phyloP scores from a whole-genome alignment of 768 basidiomycete species.

The Trametes maxima region DNA sequence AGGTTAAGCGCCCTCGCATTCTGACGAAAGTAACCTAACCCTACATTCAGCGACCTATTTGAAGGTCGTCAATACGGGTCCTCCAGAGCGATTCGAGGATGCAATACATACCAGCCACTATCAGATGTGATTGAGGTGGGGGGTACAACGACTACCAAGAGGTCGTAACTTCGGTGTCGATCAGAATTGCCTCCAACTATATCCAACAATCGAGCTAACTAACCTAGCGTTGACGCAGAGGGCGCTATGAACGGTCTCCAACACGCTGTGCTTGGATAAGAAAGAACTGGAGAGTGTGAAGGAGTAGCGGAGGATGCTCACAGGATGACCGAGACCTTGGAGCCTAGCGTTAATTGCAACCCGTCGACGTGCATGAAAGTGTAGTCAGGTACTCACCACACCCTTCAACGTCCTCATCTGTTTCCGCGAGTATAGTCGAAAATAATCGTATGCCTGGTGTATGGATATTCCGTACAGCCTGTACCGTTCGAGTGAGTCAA shows the following conservation, averaged over 20 bases:
- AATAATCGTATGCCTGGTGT: slow-evolving; percentile 3
- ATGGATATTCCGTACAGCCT: slow-evolving; percentile 10
- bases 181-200: not conserved
- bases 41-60: not conserved
- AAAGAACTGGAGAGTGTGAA: not conserved
- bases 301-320: not conserved
- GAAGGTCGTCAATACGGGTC: not conserved
- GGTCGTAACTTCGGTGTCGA: not conserved
- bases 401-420: not conserved
- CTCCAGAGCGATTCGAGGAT: too few relatives aligned
- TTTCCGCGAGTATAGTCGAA: not conserved
- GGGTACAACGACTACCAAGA: not conserved
- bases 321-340: not conserved
- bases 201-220: not conserved
- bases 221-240: not conserved
- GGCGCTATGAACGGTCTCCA: not conserved
- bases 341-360: not conserved
- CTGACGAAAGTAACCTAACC: not conserved
- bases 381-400: not conserved
- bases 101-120: not conserved
- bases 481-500: not conserved
- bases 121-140: not conserved
- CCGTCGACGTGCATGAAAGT: not conserved
- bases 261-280: not conserved
- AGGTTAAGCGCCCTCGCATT: not conserved